Percentiles rank a stretch among this genome's conserved stretches.
Evolutionary conservation across 192 early-diverging fungal species (phyloP).

Genomic region (Backusella liffmaniae): DNA sequence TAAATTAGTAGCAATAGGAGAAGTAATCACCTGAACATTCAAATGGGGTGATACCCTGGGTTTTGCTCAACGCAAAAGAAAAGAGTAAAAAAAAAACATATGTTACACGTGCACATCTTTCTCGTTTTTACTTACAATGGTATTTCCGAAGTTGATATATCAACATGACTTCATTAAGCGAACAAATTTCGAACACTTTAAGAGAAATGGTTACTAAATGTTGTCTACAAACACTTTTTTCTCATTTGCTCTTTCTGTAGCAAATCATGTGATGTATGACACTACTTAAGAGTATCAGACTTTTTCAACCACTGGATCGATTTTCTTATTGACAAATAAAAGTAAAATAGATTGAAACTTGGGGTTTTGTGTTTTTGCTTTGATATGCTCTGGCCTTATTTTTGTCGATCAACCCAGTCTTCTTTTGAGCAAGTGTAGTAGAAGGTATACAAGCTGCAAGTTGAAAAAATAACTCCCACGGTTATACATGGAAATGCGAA

Average conservation of each 20-base stretch:
- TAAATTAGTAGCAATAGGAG: not conserved
- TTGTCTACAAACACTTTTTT: not conserved
- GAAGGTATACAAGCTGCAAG: not conserved
- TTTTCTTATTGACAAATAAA: not conserved
- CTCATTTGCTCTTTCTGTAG: not conserved
- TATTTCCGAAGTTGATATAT: not conserved
- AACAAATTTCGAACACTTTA: not conserved
- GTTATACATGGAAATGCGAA: not conserved
- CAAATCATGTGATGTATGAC: not conserved
- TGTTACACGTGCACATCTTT: not conserved
- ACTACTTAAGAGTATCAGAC: not conserved
- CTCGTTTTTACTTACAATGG: slow-evolving; percentile 1
- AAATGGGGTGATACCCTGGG: not conserved
- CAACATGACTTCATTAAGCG: not conserved
- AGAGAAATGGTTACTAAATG: not conserved
- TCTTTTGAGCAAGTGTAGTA: not conserved
- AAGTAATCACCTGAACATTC: not conserved
- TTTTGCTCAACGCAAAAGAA: not conserved
- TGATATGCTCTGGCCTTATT: no score
- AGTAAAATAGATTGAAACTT: not conserved
- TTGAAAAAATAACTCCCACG: not conserved
- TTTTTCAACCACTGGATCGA: not conserved
- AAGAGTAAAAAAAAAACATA: not conserved
- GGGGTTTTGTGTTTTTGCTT: not conserved
- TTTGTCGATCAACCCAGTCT: not conserved